phyloP scores from a whole-genome alignment of 2,329 filamentous ascomycete genomes.

The Macrophomina tecta region DNA sequence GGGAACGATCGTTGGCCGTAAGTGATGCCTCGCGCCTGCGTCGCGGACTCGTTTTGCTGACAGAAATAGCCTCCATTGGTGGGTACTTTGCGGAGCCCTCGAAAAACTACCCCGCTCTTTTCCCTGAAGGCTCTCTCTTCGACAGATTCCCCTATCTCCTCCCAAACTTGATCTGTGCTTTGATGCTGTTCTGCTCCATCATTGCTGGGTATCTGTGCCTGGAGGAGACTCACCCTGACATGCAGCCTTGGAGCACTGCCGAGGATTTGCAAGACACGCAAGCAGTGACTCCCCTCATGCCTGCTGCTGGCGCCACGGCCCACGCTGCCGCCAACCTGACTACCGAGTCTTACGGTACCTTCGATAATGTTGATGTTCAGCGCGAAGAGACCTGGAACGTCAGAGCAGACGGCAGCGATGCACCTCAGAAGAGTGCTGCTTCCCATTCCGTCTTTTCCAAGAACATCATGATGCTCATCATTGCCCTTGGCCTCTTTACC shows the following conservation, averaged over 20 bases:
- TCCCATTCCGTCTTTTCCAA: conserved; percentile 34
- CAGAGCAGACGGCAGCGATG: conserved; percentile 51
- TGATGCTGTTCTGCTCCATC: conserved; percentile 78
- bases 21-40: conserved; percentile 29
- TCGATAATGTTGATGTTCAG: conserved; percentile 63
- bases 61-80: conserved; percentile 71
- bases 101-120: conserved; percentile 72
- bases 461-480: conserved; percentile 74
- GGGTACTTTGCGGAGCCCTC: conserved; percentile 84
- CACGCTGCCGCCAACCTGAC: conserved; percentile 75
- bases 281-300: conserved; percentile 75
- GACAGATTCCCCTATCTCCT: conserved; percentile 83
- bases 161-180: conserved; percentile 84
- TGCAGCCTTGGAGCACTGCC: conserved; percentile 61
- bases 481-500: conserved; percentile 88
- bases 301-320: conserved; percentile 75
- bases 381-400: conserved; percentile 61
- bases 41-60: conserved; percentile 32
- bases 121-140: conserved; percentile 73
- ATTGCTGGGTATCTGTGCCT: conserved; percentile 80
- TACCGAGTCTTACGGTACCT: conserved; percentile 80
- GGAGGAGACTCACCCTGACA: conserved; percentile 87
- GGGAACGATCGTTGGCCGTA: conserved; percentile 79
- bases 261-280: conserved; percentile 48
- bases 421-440: conserved; percentile 44